Percentiles rank a stretch among this genome's conserved stretches.
These are phyloP conservation scores for Prunus salicina DNA, from an alignment of 306 rosid species.

Conservation along the genomic window DNA sequence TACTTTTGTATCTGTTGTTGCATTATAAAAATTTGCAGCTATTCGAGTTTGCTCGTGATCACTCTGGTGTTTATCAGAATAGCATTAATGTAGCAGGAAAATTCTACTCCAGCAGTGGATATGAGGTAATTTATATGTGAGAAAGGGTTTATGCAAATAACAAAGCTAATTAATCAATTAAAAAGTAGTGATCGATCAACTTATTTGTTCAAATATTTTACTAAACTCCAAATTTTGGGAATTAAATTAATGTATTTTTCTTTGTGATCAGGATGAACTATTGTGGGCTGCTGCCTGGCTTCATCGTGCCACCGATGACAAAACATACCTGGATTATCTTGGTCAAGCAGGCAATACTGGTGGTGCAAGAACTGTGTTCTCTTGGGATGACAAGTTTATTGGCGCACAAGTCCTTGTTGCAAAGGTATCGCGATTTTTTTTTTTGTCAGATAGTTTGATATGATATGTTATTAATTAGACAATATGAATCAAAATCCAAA, in stretches of 20 bases:
- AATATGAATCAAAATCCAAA: too few species aligned
- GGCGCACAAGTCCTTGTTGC: slow-evolving; percentile 51
- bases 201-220: background rate
- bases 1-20: background rate
- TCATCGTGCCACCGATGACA: slow-evolving; percentile 34
- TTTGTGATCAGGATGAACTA: slow-evolving; percentile 47
- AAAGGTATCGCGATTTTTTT: slow-evolving; percentile 29
- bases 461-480: background rate
- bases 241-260: background rate
- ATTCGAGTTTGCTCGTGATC: slow-evolving; percentile 37
- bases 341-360: slow-evolving; percentile 17
- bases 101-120: slow-evolving; percentile 58
- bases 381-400: slow-evolving; percentile 64
- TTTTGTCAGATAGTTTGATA: too few species aligned
- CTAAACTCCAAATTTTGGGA: background rate
- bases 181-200: too few species aligned
- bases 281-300: slow-evolving; percentile 78
- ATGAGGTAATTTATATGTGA: slow-evolving; percentile 33
- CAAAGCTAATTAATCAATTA: background rate
- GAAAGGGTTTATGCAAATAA: background rate
- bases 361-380: slow-evolving; percentile 41
- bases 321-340: slow-evolving; percentile 36
- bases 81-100: slow-evolving; percentile 31
- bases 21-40: slow-evolving; percentile 26
- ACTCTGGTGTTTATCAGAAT: slow-evolving; percentile 36